Base-by-base conservation (phyloP, 257 asterid species). In the Catharanthus roseus region DNA sequence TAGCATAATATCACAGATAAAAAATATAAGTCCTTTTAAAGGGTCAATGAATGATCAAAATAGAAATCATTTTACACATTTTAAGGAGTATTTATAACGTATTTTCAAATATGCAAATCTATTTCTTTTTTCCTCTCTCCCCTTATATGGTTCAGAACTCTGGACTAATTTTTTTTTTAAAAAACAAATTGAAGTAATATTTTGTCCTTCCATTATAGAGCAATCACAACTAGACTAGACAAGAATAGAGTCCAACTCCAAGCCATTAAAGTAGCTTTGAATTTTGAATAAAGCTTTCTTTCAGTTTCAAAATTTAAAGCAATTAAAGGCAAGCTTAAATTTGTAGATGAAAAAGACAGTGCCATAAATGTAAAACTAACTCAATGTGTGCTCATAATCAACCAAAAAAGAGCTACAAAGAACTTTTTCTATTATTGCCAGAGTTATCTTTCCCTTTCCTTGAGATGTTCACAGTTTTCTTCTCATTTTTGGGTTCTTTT, bases 401-500 rank as follows among this genome's bases (percentile, higher is more conserved):
- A 69, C 28, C 10, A 41, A 74, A 45, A 18, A 39, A 28, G 33
- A 47, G 45, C 21, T 21, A 18, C 31, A 45, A 8, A 34, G 9
- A 29, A 4, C 8, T 3, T 5, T 4, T 57, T n/a, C 11, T 10
- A 57, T 29, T 58, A 29, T 36, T 5, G 36, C 65, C 63, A 28
- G 21, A 4, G 23, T 26, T 28, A 26, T 10, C 7, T 57, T 12
- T 57, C 28, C 12, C 21, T 12, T 28, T 24, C 3, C 10, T 3
- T 24, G 10, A 19, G 1, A 21, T 16, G 26, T 50, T 68, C 67
- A 88, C 98, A 19, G 89, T 80, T 29, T 23, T 26, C 33, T 24
- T 24, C n/a, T 23, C n/a, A n/a, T n/a, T n/a, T n/a, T n/a, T n/a
- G n/a, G n/a, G n/a, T n/a, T n/a, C n/a, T n/a, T n/a, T n/a, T n/a